Conservation (phyloP, 768 basidiomycete genomes). For the Lentinula boryana region DNA sequence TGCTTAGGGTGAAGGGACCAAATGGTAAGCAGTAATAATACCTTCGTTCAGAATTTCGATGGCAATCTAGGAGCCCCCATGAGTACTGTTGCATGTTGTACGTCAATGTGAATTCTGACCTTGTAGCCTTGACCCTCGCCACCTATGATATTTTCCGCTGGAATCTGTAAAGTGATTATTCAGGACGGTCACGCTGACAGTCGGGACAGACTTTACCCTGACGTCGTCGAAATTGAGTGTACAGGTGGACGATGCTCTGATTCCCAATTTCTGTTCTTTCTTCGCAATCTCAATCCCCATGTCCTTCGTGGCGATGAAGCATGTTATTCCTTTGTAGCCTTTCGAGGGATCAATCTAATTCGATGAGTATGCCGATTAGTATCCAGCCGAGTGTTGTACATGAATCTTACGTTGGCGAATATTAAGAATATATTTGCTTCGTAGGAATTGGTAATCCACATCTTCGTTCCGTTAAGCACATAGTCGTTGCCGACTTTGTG, state of each 20-base stretch:
- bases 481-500: slow-evolving; percentile 81
- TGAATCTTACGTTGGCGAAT: slow-evolving; percentile 76
- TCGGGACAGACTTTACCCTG: slow-evolving; percentile 32
- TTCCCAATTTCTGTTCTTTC: slow-evolving; percentile 98
- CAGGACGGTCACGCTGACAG: not conserved
- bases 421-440: slow-evolving; percentile 91
- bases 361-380: not conserved
- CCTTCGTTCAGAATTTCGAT: slow-evolving; percentile 97
- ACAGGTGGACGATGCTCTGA: slow-evolving; percentile 94
- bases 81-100: not conserved
- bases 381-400: not conserved
- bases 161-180: slow-evolving; percentile 16
- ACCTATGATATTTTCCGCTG: slow-evolving; percentile 88
- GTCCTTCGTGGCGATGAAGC: slow-evolving; percentile 92
- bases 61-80: slow-evolving; percentile 52
- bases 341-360: slow-evolving; percentile 74
- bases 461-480: slow-evolving; percentile 94
- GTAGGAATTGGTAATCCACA: slow-evolving; percentile 97
- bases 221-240: slow-evolving; percentile 93
- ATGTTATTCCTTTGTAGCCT: slow-evolving; percentile 99
- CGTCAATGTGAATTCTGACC: slow-evolving; percentile 21
- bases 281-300: slow-evolving; percentile 98
- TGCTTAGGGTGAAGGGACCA: not conserved
- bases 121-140: slow-evolving; percentile 93
- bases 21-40: slow-evolving; percentile 9